phyloP scores from a whole-genome alignment of 2,329 filamentous ascomycete species.

The Neocatenulostroma microsporum region DNA sequence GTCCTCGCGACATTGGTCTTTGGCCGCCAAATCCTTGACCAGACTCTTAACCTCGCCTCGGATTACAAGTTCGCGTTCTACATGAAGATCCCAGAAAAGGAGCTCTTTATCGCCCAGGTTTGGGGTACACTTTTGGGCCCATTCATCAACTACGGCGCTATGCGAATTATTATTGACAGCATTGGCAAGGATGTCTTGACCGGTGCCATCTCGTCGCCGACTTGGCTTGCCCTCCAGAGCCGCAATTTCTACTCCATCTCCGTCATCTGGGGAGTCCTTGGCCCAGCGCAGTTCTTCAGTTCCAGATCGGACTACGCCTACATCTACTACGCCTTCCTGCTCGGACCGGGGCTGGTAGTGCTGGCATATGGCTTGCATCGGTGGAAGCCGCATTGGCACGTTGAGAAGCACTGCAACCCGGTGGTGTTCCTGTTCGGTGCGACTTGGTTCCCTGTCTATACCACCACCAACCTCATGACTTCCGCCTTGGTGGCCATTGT shows the following conservation, averaged over 20 bases:
- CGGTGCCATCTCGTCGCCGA: slow-evolving; percentile 7
- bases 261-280: slow-evolving; percentile 32
- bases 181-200: slow-evolving; percentile 5
- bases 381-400: slow-evolving; percentile 10
- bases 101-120: slow-evolving; percentile 31
- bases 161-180: slow-evolving; percentile 4
- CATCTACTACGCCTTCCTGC: slow-evolving; percentile 13
- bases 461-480: slow-evolving; percentile 10
- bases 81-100: slow-evolving; percentile 33
- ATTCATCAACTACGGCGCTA: slow-evolving; percentile 11
- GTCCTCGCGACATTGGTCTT: slow-evolving; percentile 27
- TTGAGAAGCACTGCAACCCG: slow-evolving; percentile 10
- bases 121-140: slow-evolving; percentile 25
- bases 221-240: slow-evolving; percentile 10
- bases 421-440: slow-evolving; percentile 11
- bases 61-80: slow-evolving; percentile 35
- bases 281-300: slow-evolving; percentile 20
- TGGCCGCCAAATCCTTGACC: slow-evolving; percentile 30
- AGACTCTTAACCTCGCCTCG: slow-evolving; percentile 28
- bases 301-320: slow-evolving; percentile 9
- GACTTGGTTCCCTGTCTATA: slow-evolving; percentile 7
- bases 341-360: slow-evolving; percentile 10
- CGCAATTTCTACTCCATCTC: slow-evolving; percentile 16
- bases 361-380: slow-evolving; percentile 10
- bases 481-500: slow-evolving; percentile 7